Evolutionary conservation across 495 filamentous ascomycete genomes (phyloP), one percentile per base, ranked within the genome.

Genomic region (Hypoxylon fragiforme): DNA sequence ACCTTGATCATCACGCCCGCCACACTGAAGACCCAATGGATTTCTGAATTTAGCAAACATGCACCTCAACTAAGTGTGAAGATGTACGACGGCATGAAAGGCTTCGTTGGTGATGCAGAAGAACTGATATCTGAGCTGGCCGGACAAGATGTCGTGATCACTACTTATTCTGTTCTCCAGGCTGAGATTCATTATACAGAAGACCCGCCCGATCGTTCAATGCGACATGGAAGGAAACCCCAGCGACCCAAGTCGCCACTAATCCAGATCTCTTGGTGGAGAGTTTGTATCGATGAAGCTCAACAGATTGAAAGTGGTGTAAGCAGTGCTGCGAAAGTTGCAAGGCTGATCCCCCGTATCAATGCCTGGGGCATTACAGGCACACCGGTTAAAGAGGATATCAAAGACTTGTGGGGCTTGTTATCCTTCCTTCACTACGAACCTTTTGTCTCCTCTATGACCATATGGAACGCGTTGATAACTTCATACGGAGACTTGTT

Each of bases 321-420:
- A 6, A 92, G 83, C 64, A 86, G 88, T 49, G 89, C 92, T 12
- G 91, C 94, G 1, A 81, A 79, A 54, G 81, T 96, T 24, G 91
- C 92, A 13, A 77, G 84, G 19, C 69, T 85, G 15, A 89, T 98
- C 53, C 91, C 92, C 44, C 79, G 92, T 18, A 67, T 88, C 51
- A 92, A 94, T 70, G 84, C 90, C 7, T 97, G 94, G 94, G 90
- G 84, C 19, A 83, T 98, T n/a, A 91, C 90, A 2, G 94, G 92
- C 14, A 98, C 94, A 0, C 94, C 94, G 1, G 76, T 96, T 16
- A 83, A 85, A 45, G 92, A 88, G 63, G 79, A 91, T 46, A 79
- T 91, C 7, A 82, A 85, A 24, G 83, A 88, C 64, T 72, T 88
- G 54, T 81, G 65, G 66, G 87, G 91, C 0, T 81, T 97, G 9